phyloP scores from a whole-genome alignment of 208 protist genomes.

The Novymonas esmeraldas region DNA sequence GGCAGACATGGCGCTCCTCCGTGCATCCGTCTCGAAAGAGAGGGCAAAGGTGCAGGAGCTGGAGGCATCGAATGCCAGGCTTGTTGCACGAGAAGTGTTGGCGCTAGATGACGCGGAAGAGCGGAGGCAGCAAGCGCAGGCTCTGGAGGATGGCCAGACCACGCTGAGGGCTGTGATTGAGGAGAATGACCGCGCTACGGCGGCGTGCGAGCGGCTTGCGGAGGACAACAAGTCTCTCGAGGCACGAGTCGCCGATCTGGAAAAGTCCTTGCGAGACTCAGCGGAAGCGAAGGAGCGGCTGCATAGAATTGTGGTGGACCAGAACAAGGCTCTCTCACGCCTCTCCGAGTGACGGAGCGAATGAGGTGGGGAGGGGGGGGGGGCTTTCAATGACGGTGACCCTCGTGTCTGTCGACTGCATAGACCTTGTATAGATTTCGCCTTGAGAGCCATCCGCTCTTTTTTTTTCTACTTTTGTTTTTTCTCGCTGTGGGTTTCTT shows the following conservation, averaged over 20 bases:
- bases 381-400: no score
- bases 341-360: conserved; percentile 46
- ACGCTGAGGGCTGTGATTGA: neutral
- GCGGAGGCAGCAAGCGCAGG: neutral
- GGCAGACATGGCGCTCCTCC: conserved; percentile 49
- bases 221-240: conserved; percentile 25
- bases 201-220: conserved; percentile 10
- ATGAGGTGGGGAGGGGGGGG: no score
- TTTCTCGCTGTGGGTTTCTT: neutral
- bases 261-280: conserved; percentile 46
- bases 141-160: conserved; percentile 27
- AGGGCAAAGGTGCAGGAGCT: conserved; percentile 44
- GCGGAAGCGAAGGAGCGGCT: conserved; percentile 72
- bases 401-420: neutral
- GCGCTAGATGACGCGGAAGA: conserved; percentile 4
- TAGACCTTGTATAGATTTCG: neutral
- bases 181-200: conserved; percentile 8
- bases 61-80: conserved; percentile 74
- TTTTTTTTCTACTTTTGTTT: conserved; percentile 6
- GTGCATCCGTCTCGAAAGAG: conserved; percentile 36
- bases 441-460: neutral
- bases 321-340: conserved; percentile 69
- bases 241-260: conserved; percentile 23
- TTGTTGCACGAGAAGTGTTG: conserved; percentile 68
- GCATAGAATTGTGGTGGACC: conserved; percentile 80